Percentiles rank a stretch among this genome's conserved stretches.
Evolutionary conservation across 805 yeast genomes (phyloP).

Genomic region (Zygoascus ofunaensis): DNA sequence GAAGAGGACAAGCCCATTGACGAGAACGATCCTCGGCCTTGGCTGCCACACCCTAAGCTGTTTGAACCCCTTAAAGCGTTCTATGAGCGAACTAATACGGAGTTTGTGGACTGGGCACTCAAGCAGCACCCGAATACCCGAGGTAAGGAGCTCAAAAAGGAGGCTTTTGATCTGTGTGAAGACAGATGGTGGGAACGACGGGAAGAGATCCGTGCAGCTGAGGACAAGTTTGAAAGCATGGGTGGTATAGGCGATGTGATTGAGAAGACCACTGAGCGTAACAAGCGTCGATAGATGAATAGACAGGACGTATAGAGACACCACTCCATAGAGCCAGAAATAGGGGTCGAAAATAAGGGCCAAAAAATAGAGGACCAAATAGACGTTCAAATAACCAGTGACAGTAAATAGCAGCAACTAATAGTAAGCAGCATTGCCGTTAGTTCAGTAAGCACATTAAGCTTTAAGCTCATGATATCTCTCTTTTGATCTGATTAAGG

Average conservation of each 20-base stretch:
- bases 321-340: no score
- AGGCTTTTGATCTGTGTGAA: slow-evolving; percentile 84
- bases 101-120: slow-evolving; percentile 87
- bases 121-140: slow-evolving; percentile 75
- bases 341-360: no score
- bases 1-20: slow-evolving; percentile 53
- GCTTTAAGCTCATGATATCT: no score
- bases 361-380: no score
- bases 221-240: slow-evolving; percentile 79
- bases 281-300: slow-evolving; percentile 8
- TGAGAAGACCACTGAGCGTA: slow-evolving; percentile 47
- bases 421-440: no score
- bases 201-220: slow-evolving; percentile 80
- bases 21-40: slow-evolving; percentile 86
- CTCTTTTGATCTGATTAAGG: no score
- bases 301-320: no score
- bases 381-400: no score
- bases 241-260: slow-evolving; percentile 87
- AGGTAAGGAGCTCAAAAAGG: slow-evolving; percentile 82
- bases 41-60: slow-evolving; percentile 95
- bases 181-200: slow-evolving; percentile 99
- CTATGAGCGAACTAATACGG: slow-evolving; percentile 77
- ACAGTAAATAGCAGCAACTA: no score
- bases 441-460: no score
- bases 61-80: slow-evolving; percentile 79